A percentile compares a stretch with the other conserved stretches of the same genome.
Conservation (phyloP, 371 early-diverging fungal genomes). For the Furculomyces boomerangus region DNA sequence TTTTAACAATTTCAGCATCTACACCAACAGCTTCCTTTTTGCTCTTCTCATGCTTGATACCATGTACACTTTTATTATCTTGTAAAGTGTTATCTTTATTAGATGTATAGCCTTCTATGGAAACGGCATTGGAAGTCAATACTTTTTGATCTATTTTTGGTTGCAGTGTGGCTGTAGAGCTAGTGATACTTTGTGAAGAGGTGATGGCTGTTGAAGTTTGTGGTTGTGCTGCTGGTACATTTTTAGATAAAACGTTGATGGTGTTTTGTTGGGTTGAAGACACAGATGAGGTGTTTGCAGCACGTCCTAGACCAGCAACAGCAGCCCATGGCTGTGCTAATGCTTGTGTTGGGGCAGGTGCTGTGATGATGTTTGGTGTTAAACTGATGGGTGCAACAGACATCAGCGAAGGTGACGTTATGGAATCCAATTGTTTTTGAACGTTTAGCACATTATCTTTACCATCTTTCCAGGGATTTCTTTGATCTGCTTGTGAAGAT, state of each 20-base stretch:
- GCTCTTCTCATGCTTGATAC: no score
- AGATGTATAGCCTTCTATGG: no score
- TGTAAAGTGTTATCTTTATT: no score
- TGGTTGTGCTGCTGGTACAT: not conserved
- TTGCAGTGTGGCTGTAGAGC: no score
- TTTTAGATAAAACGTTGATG: no score
- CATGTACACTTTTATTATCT: no score
- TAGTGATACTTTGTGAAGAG: no score
- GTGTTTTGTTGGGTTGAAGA: not conserved
- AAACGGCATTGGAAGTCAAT: no score
- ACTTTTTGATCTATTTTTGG: no score
- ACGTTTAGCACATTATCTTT: conserved; percentile 22
- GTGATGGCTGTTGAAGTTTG: not conserved
- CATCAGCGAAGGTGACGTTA: not conserved
- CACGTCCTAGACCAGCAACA: conserved; percentile 9
- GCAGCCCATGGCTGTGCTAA: conserved; percentile 27
- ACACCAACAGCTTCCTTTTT: no score
- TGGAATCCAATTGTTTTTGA: conserved; percentile 10
- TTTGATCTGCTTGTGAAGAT: conserved; percentile 18
- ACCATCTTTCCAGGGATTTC: conserved; percentile 22
- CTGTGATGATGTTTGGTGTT: conserved; percentile 1
- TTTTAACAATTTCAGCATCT: no score
- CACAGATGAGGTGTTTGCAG: not conserved
- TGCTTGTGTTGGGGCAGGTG: conserved; percentile 12
- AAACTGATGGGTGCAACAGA: conserved; percentile 4